Conservation (phyloP, 768 basidiomycete species). For the Pulveroboletus ravenelii region DNA sequence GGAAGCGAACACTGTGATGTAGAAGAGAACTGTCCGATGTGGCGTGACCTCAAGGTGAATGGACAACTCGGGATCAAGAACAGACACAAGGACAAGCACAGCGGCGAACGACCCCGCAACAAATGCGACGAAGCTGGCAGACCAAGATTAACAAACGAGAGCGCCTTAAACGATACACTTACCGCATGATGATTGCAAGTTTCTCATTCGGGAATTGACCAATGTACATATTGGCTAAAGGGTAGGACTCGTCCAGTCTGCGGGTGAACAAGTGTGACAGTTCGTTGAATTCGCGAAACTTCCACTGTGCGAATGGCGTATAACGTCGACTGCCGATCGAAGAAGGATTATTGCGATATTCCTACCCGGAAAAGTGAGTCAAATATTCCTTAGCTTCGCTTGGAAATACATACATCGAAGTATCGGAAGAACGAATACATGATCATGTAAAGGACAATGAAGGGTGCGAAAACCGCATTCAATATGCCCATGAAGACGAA, state of each 20-base stretch:
- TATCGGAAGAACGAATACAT: conserved; percentile 99
- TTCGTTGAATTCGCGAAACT: conserved; percentile 99
- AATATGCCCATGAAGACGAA: conserved; percentile 97
- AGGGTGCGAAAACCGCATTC: conserved; percentile 93
- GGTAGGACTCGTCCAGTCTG: conserved; percentile 84
- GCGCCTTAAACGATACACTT: conserved; percentile 21
- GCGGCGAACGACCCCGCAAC: conserved; percentile 95
- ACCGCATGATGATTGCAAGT: conserved; percentile 86
- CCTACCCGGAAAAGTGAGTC: conserved; percentile 43
- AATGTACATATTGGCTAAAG: conserved; percentile 89
- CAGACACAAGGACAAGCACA: conserved; percentile 86
- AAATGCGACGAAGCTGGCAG: conserved; percentile 84
- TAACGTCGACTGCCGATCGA: conserved; percentile 89
- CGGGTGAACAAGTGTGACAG: conserved; percentile 88
- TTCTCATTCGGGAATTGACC: conserved; percentile 98
- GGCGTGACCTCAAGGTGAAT: conserved; percentile 93
- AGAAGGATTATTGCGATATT: conserved; percentile 98
- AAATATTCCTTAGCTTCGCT: not conserved
- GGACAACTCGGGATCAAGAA: conserved; percentile 90
- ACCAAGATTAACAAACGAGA: conserved; percentile 1
- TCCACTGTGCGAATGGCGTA: conserved; percentile 95
- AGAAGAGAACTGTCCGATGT: conserved; percentile 91
- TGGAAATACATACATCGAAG: conserved; percentile 70
- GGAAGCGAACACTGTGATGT: conserved; percentile 82
- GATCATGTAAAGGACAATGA: conserved; percentile 92